Percentiles rank a stretch among this genome's conserved stretches.
Conservation (phyloP, 2,329 filamentous ascomycete species). For the Diaporthe sp. region DNA sequence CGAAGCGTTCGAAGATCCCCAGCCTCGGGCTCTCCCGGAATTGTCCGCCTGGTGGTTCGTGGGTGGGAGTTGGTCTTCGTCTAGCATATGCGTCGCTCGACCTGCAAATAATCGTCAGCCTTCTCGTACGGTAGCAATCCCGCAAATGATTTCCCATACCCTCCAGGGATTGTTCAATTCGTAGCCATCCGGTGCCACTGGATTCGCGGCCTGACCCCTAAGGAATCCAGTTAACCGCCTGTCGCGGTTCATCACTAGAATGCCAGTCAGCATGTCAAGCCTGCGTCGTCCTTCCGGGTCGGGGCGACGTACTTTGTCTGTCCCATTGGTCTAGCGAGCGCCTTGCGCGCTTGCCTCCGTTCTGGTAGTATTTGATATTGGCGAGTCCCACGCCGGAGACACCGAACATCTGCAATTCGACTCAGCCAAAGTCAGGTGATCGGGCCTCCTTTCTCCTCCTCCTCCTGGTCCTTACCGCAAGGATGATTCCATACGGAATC, state of each 20-base stretch:
- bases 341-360: conserved; percentile 72
- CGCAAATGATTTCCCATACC: conserved; percentile 56
- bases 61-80: neutral
- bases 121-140: neutral
- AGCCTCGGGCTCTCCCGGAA: neutral
- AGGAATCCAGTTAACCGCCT: conserved; percentile 71
- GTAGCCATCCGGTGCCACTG: conserved; percentile 70
- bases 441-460: conserved; percentile 22
- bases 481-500: conserved; percentile 76
- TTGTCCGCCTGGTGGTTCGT: neutral
- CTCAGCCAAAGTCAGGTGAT: conserved; percentile 27
- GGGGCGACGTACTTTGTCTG: conserved; percentile 65
- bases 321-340: conserved; percentile 76
- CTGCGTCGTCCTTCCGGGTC: neutral
- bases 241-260: conserved; percentile 75
- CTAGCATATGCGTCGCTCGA: conserved; percentile 68
- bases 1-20: neutral
- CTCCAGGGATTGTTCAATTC: conserved; percentile 76
- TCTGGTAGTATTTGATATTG: conserved; percentile 69
- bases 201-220: conserved; percentile 70
- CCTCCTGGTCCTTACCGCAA: conserved; percentile 61
- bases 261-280: conserved; percentile 42
- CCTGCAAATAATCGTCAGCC: conserved; percentile 51
- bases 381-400: conserved; percentile 71
- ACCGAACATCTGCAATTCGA: conserved; percentile 71